Evolutionary conservation across 2,329 filamentous ascomycete species (phyloP), one percentile per base, ranked within the genome.

Genomic region (Didymella glomerata): DNA sequence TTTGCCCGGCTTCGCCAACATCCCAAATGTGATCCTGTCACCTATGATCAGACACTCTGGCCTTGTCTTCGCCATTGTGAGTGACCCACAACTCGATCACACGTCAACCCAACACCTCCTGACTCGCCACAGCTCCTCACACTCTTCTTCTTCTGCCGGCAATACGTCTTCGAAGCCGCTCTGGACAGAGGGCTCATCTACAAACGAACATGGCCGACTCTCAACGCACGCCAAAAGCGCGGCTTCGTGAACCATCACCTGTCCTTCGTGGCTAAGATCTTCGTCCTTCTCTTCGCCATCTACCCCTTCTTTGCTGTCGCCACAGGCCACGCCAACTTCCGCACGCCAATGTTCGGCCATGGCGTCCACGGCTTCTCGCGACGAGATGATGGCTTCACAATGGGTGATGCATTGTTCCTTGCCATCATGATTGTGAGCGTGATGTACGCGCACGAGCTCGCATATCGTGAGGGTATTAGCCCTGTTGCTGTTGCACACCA

Each of bases 381-480:
- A 10, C 13, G 30, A n/a, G 36, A 20, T 14, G 38, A 45, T 28
- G 49, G 30, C 1, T 59, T 59, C 45, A 59, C 56, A 1, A 59
- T 54, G 56, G 56, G 56, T 32, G 56, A 59, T 44, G 50, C 56
- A 2, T 50, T 59, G 14, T 59, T 45, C 20, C 45, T 59, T 3
- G 56, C 56, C 11, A 59, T 59, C 14, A 59, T 59, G 56, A 25
- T 59, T 8, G 56, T 54, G 28, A 59, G 49, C 22, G 56, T 54
- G 7, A 59, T 59, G 56, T 59, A 59, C 36, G 56, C 49, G 14
- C 56, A 59, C n/a, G 56, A 59, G 25, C 50, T 59, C 3, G 20
- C 45, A 2, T 59, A 59, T 28, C 44, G 56, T 5, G 56, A 59
- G 30, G 56, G 56, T 7, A 46, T 59, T 14, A 59, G 56, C 22